Base-by-base conservation (phyloP, 1,284 basidiomycete genomes). In the Apiotrichum veenhuisii region DNA sequence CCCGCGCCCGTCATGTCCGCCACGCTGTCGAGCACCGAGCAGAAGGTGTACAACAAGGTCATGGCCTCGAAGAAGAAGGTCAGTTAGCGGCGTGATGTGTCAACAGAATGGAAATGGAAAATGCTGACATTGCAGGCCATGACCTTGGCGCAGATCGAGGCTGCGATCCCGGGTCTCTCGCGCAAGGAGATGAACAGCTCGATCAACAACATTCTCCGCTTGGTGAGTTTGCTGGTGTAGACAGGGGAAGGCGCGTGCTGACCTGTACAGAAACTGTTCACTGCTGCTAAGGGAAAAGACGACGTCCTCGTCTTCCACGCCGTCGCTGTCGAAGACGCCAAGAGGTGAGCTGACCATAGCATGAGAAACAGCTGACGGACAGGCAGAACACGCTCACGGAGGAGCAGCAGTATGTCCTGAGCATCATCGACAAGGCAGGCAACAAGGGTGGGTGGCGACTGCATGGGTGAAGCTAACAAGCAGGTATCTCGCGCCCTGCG, bases 41-140 rank as follows among this genome's bases (percentile, higher is more conserved):
- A 75, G 57, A 69, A 70, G 68, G 68, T 75, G 64, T 75, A 69
- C 66, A 70, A 72, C 56, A 75, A 75, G 69, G 66, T 70, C 57
- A 55, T 65, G 52, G 63, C 62, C 48, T 63, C 71, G 3, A 75
- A 73, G 68, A 68, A 66, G 58, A 67, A 67, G 64, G 73, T 72
- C 36, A 22, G 68, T 53, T 4, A 8, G 14, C 3, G 11, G 25
- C 23, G 27, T 41, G 4, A 4, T n/a, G 18, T n/a, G n/a, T n/a
- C n/a, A n/a, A n/a, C n/a, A n/a, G n/a, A n/a, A n/a, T n/a, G n/a
- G n/a, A n/a, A n/a, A n/a, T n/a, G 17, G 30, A 11, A 33, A 11
- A 14, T 11, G 53, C 57, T 58, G 41, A 58, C 59, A 3, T 22
- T 9, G 11, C 47, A 68, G 65, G 55, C 55, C 52, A 68, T 71